Base-by-base conservation (phyloP, 768 basidiomycete genomes). In the Sporobolomyces roseus region DNA sequence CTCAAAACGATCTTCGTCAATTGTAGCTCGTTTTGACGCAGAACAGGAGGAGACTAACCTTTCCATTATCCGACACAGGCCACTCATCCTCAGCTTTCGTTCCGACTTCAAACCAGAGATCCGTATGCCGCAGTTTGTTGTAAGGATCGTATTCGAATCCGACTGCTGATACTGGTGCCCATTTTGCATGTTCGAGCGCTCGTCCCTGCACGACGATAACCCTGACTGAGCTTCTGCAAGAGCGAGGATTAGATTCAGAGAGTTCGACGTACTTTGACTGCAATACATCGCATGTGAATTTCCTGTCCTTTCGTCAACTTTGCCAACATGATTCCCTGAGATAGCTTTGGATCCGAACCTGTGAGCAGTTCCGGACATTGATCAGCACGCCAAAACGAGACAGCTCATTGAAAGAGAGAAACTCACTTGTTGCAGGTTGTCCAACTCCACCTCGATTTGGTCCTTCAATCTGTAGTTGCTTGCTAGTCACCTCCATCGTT, bases 131-230 rank as follows among this genome's bases (percentile, higher is more conserved):
- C 36, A 99, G 83, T 78, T 92, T 92, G 81, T 99, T 99, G 82
- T 97, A 84, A 17, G 96, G 96, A 79, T 99, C 96, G 71, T 99
- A 99, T 80, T 99, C 96, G 72, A 94, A 98, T 12, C 88, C 86
- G 23, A 99, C 87, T 12, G 96, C 92, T 2, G 92, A 89, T 68
- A 93, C 90, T 17, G 96, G 94, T 0, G 92, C 94, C 91, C 94
- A 99, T 80, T 99, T 99, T 17, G 96, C 93, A 77, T 99, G 96
- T 78, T 96, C 92, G 82, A 97, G 97, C 5, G 94, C 92, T 67
- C 96, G 88, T 48, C 94, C 94, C 94, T 97, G 75, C 23, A 13
- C 45, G 21, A n/a, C 38, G 45, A 46, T 14, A 21, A 13, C 14
- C 13, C 6, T 13, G 45, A 46, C 14, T 6, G 45, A 46, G 19